Percentiles rank a stretch among this genome's conserved stretches.
Evolutionary conservation across 2,329 filamentous ascomycete species (phyloP).

Genomic region (Neonectria sp.): DNA sequence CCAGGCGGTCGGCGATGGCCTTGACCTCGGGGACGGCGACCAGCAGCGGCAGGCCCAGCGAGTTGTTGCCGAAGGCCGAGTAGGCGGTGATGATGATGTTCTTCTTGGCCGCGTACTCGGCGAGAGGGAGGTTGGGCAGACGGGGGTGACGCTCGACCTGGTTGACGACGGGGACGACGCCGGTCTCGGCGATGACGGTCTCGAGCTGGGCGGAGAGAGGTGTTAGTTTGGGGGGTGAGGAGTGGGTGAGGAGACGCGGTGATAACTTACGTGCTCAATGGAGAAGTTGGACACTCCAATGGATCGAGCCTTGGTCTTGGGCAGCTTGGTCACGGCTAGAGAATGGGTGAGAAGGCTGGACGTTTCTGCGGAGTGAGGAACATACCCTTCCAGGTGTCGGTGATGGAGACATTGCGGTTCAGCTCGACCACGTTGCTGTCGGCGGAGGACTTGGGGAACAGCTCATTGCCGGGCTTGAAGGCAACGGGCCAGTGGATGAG

Average conservation of each 20-base stretch:
- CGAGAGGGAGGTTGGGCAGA: conserved; percentile 69
- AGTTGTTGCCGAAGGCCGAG: conserved; percentile 69
- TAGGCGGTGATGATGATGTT: conserved; percentile 78
- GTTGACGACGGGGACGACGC: conserved; percentile 74
- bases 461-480: conserved; percentile 56
- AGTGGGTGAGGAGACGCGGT: not conserved
- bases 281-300: conserved; percentile 83
- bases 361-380: not conserved
- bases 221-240: conserved; percentile 23
- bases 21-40: conserved; percentile 71
- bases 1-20: conserved; percentile 67
- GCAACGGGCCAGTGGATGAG: conserved; percentile 75
- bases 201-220: conserved; percentile 57
- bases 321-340: conserved; percentile 67
- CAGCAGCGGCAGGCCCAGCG: conserved; percentile 63
- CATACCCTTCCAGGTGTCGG: conserved; percentile 61
- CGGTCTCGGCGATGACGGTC: conserved; percentile 69
- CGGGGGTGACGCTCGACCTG: conserved; percentile 80
- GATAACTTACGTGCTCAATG: conserved; percentile 63
- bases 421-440: conserved; percentile 54
- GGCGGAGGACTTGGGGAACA: conserved; percentile 61
- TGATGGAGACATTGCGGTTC: conserved; percentile 59
- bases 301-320: conserved; percentile 73
- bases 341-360: not conserved
- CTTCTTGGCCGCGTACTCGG: conserved; percentile 74